phyloP scores from a whole-genome alignment of 2,329 filamentous ascomycete genomes.

The Xylariaceae sp. region DNA sequence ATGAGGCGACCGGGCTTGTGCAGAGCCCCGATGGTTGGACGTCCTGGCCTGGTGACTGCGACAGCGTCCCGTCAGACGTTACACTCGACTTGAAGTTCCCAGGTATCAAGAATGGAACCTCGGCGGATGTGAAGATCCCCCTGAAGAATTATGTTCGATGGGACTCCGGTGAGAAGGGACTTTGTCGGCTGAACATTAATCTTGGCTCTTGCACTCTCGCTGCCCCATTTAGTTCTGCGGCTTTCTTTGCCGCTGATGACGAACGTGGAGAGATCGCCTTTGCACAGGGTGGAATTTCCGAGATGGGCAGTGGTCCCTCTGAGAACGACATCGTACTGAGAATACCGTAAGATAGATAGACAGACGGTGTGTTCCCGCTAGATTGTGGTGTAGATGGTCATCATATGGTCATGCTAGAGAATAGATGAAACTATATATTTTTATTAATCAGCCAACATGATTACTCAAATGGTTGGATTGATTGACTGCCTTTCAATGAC shows the following conservation, averaged over 20 bases:
- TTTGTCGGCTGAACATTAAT: slow-evolving; percentile 30
- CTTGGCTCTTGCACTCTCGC: slow-evolving; percentile 29
- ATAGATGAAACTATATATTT: too few relatives aligned
- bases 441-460: too few relatives aligned
- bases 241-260: slow-evolving; percentile 35
- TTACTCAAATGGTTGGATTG: too few relatives aligned
- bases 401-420: too few relatives aligned
- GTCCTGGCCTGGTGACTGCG: slow-evolving; percentile 29
- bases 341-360: slow-evolving; percentile 2
- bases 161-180: slow-evolving; percentile 15
- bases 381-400: too few relatives aligned
- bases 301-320: slow-evolving; percentile 16
- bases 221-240: slow-evolving; percentile 31
- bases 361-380: not conserved
- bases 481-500: too few relatives aligned
- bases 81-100: slow-evolving; percentile 28
- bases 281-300: slow-evolving; percentile 33
- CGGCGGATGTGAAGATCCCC: slow-evolving; percentile 29
- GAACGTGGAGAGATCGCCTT: slow-evolving; percentile 29
- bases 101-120: slow-evolving; percentile 20
- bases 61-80: slow-evolving; percentile 27
- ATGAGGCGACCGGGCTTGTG: slow-evolving; percentile 18
- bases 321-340: slow-evolving; percentile 4
- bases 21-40: slow-evolving; percentile 13
- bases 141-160: slow-evolving; percentile 33